These are phyloP conservation scores for Boehmeria nivea DNA, from an alignment of 306 rosid species.

Conservation along the genomic window DNA sequence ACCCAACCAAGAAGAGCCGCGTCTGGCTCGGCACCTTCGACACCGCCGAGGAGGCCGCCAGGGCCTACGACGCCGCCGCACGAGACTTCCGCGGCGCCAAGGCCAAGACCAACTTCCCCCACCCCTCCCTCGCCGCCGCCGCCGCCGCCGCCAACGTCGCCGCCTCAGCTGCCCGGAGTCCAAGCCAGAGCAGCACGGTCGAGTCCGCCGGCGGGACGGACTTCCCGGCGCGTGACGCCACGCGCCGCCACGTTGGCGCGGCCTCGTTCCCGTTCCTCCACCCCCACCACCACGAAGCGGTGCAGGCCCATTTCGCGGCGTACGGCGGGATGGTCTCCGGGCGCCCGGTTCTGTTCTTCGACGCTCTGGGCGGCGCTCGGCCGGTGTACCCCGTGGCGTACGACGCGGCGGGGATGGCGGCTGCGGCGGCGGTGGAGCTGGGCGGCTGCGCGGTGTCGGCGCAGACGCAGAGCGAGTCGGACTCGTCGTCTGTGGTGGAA, in stretches of 20 bases:
- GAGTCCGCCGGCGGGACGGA: conserved; percentile 28
- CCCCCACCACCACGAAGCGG: background rate
- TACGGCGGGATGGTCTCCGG: background rate
- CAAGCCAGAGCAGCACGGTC: conserved; percentile 64
- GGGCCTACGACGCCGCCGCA: too few relatives aligned
- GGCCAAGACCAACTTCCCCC: conserved; percentile 84
- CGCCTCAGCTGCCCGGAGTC: conserved; percentile 31
- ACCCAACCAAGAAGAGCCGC: too few relatives aligned
- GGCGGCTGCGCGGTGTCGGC: too few relatives aligned
- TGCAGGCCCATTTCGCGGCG: too few relatives aligned
- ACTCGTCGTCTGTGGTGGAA: conserved; percentile 12
- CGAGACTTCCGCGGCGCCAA: too few relatives aligned
- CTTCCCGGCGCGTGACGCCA: background rate
- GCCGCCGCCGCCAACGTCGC: too few relatives aligned
- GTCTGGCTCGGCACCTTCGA: too few relatives aligned
- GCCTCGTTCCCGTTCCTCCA: conserved; percentile 7
- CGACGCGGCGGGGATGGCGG: background rate
- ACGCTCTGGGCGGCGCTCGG: background rate
- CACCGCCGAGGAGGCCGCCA: too few relatives aligned
- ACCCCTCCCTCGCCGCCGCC: background rate
- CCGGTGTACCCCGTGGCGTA: conserved; percentile 6
- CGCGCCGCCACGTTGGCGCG: background rate
- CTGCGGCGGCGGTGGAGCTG: background rate
- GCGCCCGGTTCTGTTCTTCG: conserved; percentile 7
- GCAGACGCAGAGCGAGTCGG: conserved; percentile 15